Conservation (phyloP, 1,284 basidiomycete genomes). For the Marasmius fiardii region DNA sequence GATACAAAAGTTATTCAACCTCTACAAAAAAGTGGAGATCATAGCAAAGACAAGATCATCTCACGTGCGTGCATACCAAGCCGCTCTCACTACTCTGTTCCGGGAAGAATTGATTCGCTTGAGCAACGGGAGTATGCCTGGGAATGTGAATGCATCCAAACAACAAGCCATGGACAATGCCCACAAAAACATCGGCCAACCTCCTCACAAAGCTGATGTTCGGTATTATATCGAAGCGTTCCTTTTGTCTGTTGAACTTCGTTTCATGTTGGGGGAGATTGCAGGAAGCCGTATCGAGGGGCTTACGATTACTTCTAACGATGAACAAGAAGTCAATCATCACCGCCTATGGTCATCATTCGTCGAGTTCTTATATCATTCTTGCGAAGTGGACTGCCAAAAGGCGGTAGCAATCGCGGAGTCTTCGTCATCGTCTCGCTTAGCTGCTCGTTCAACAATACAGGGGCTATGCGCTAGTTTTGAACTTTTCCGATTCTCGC, state of each 20-base stretch:
- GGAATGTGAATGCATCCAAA: constrained; percentile 29
- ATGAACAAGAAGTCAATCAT: constrained; percentile 12
- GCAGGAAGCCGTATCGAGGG: constrained; percentile 12
- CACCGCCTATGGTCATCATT: constrained; percentile 33
- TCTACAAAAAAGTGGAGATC: constrained; percentile 30
- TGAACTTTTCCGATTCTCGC: constrained; percentile 10
- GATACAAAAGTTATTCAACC: constrained; percentile 25
- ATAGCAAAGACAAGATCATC: constrained; percentile 38
- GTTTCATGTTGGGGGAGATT: constrained; percentile 19
- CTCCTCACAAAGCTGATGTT: constrained; percentile 12
- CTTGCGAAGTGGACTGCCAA: constrained; percentile 38
- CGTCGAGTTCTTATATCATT: constrained; percentile 35
- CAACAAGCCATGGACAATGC: constrained; percentile 39
- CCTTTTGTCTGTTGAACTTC: constrained; percentile 27
- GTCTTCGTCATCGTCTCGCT: constrained; percentile 32
- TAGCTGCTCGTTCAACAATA: constrained; percentile 23
- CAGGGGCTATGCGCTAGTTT: constrained; percentile 6
- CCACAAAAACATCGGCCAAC: constrained; percentile 15
- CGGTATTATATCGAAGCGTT: constrained; percentile 14
- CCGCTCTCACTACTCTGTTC: constrained; percentile 39
- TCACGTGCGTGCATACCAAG: constrained; percentile 45
- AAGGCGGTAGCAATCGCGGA: constrained; percentile 35
- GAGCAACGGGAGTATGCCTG: constrained; percentile 17
- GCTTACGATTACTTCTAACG: constrained; percentile 11
- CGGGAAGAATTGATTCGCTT: constrained; percentile 33